These are phyloP conservation scores for Agarophyton chilense DNA, from an alignment of 23 red algal genomes.

Conservation along the genomic window DNA sequence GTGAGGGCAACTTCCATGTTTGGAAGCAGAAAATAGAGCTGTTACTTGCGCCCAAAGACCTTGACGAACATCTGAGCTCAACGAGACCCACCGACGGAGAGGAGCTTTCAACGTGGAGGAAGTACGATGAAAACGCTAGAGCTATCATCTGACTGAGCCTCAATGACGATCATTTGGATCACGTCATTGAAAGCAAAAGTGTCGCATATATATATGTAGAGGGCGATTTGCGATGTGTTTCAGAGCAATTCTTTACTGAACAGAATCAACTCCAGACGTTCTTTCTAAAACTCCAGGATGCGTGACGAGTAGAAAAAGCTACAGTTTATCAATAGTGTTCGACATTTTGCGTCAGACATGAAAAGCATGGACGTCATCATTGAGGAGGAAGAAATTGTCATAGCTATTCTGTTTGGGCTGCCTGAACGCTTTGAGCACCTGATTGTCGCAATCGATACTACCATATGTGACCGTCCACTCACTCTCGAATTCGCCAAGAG, in stretches of 20 bases:
- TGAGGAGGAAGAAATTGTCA: slow-evolving; percentile 2
- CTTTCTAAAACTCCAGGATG: slow-evolving; percentile 37
- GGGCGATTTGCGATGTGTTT: no score
- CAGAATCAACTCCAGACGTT: slow-evolving; percentile 29
- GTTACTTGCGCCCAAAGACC: slow-evolving; percentile 22
- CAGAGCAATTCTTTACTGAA: no score
- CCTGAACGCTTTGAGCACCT: slow-evolving; percentile 13
- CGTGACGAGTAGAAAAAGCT: slow-evolving; percentile 18
- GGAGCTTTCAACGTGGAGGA: slow-evolving; percentile 9
- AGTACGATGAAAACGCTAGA: slow-evolving; percentile 28
- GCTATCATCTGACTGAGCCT: slow-evolving; percentile 36
- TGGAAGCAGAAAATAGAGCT: slow-evolving; percentile 39
- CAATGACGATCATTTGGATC: slow-evolving; percentile 22
- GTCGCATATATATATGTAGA: no score
- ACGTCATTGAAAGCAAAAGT: background rate
- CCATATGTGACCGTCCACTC: slow-evolving; percentile 1
- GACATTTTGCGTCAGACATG: background rate
- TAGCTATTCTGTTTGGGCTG: slow-evolving; percentile 10
- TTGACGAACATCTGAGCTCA: slow-evolving; percentile 16
- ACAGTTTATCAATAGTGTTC: background rate
- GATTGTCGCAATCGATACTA: slow-evolving; percentile 35
- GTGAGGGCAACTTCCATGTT: slow-evolving; percentile 33
- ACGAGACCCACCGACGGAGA: slow-evolving; percentile 1
- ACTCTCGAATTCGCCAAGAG: slow-evolving; percentile 32
- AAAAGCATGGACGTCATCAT: slow-evolving; percentile 14